Evolutionary conservation across 805 yeast genomes (phyloP).

Genomic region (Metschnikowia santaceciliae): DNA sequence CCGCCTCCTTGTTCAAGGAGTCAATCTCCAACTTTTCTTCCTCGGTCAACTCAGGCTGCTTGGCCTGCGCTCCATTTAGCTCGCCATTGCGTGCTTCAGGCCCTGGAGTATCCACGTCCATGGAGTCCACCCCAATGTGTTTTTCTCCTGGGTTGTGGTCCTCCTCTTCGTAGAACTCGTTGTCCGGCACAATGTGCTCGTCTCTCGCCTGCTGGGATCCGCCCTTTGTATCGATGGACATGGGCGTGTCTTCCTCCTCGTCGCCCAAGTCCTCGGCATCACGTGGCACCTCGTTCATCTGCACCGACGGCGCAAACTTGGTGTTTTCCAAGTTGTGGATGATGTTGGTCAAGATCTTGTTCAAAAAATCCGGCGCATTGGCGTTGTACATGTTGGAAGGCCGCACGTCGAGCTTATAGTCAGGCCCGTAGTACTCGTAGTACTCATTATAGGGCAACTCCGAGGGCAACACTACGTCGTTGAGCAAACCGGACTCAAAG

Average conservation of each 20-base stretch:
- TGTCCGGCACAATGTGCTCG: slow-evolving; percentile 60
- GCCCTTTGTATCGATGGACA: slow-evolving; percentile 83
- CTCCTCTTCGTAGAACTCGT: slow-evolving; percentile 73
- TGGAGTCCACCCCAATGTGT: slow-evolving; percentile 19
- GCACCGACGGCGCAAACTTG: slow-evolving; percentile 97
- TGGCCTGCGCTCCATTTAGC: background rate
- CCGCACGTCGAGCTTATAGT: slow-evolving; percentile 88
- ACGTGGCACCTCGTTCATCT: slow-evolving; percentile 81
- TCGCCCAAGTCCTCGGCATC: slow-evolving; percentile 87
- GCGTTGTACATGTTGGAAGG: slow-evolving; percentile 97
- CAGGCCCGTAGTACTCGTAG: slow-evolving; percentile 97
- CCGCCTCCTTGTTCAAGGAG: slow-evolving; percentile 24
- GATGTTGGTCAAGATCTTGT: slow-evolving; percentile 75
- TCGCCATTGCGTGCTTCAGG: background rate
- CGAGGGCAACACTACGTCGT: slow-evolving; percentile 72
- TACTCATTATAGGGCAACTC: slow-evolving; percentile 91
- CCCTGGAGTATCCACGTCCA: slow-evolving; percentile 5
- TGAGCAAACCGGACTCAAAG: slow-evolving; percentile 83
- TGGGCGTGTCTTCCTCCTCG: slow-evolving; percentile 76
- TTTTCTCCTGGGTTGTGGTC: slow-evolving; percentile 42
- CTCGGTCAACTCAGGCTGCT: slow-evolving; percentile 25
- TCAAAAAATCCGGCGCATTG: slow-evolving; percentile 86
- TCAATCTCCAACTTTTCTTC: slow-evolving; percentile 38
- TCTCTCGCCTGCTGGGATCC: slow-evolving; percentile 87
- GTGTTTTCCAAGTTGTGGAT: slow-evolving; percentile 78